Evolutionary conservation across 768 basidiomycete species (phyloP), one percentile per base, ranked within the genome.

Genomic region (Rhizopogon sp.): DNA sequence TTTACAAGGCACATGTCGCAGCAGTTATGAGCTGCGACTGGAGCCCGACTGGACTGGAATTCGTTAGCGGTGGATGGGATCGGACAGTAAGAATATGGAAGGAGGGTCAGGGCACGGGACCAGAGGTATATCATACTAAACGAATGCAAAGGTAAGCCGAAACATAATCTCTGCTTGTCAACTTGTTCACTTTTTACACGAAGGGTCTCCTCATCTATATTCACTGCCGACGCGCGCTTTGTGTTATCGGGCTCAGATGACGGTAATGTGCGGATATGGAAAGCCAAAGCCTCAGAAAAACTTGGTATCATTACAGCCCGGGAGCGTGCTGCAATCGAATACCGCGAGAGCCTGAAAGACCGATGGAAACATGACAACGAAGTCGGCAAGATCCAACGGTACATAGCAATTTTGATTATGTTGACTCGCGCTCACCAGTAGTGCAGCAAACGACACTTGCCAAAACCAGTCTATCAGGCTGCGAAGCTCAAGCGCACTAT

Each of bases 21-120:
- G 93, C 93, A 3, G 97, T 97, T 41, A 98, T 94, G 88, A 85
- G 85, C 49, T 96, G 94, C 63, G 96, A 98, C 58, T 98, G 97
- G 97, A 87, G 87, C 56, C 97, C 97, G 1, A 98, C 95, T 0
- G 97, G 97, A 10, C 77, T 87, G 35, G 95, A 94, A 64, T 97
- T 98, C 67, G 95, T 98, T 28, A 93, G 90, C 58, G 97, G 97
- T 10, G 90, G 92, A 2, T 98, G 96, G 87, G 97, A 99, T 69
- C 81, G 95, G 43, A 98, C 95, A 2, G 79, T 98, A 43, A 77
- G 95, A 56, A 82, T 98, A 69, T 99, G 96, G 96, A 85, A 86
- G 61, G 85, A 92, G 61, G 91, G 88, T 28, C 82, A 79, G 41
- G 94, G 95, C 0, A 83, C 83, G 31, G 78, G 79, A 6, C 83